Conservation (phyloP, 2,329 filamentous ascomycete genomes). For the Colletotrichum sp. region DNA sequence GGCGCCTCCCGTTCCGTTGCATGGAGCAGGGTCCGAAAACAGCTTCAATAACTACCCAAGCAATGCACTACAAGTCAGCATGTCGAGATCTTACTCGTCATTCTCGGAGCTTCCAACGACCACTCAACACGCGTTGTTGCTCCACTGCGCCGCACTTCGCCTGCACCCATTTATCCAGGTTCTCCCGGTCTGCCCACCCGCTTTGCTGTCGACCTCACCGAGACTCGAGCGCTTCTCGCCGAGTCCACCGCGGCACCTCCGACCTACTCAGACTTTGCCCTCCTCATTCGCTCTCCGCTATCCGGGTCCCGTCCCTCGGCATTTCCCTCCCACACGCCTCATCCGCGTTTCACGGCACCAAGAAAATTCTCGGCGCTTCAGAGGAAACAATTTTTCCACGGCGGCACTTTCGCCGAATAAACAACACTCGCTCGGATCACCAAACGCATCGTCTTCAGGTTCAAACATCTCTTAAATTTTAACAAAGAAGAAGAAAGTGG, state of each 20-base stretch:
- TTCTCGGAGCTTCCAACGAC: not conserved
- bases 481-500: not conserved
- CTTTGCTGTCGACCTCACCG: not conserved
- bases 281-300: not conserved
- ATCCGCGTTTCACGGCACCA: not conserved
- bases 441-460: not conserved
- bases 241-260: not conserved
- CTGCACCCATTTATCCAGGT: not conserved
- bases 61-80: not conserved
- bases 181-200: not conserved
- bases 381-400: not conserved
- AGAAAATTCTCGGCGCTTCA: not conserved
- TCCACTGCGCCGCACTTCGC: not conserved
- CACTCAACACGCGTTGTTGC: not conserved
- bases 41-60: not conserved
- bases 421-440: not conserved
- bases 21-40: not conserved
- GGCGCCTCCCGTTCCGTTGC: not conserved
- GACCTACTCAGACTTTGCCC: not conserved
- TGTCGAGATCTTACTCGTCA: not conserved
- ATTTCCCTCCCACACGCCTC: not conserved
- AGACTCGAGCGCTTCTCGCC: not conserved
- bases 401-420: not conserved
- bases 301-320: not conserved
- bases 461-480: not conserved